Evolutionary conservation across 805 yeast species (phyloP), one percentile per base, ranked within the genome.

Genomic region (Ogataea henricii): DNA sequence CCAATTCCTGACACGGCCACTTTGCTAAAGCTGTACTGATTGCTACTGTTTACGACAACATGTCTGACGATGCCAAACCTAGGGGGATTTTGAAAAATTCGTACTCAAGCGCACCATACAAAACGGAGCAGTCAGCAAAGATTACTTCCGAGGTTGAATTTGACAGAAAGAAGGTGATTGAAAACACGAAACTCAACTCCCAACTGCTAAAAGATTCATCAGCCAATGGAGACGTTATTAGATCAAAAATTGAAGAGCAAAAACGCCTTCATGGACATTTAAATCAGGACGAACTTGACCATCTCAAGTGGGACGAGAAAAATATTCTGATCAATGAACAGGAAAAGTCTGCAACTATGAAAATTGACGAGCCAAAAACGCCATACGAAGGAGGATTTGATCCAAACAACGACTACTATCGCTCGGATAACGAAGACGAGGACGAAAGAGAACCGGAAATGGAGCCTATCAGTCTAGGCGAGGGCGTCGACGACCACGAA

Each of bases 341-440:
- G 63, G 88, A 85, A 56, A 81, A 81, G 65, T 67, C 76, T 9
- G 79, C 89, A 18, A 84, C 88, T 23, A 84, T 85, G 89, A 83
- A 83, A 58, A 89, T 91, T 37, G 96, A 89, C 61, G 97, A 91
- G 65, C 97, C 97, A 18, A 91, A 91, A 72, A 91, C 97, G 1
- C 97, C 97, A 4, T 91, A 86, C 60, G 95, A 88, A 63, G 95
- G 94, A 9, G 95, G 96, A 0, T 85, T 88, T 22, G 83, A 86
- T 59, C 91, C 94, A 48, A 74, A 78, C 45, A 89, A 88, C 26
- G 96, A 90, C 58, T 86, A 87, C 62, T 89, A 89, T 57, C 75
- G 77, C 44, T 80, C 78, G 4, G 92, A 86, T 58, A 82, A 82
- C 38, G 90, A 84, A 29, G 80, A 77, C 3, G 79, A 69, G 6